These are phyloP conservation scores for Adansonia gregorii DNA, from an alignment of 441 rosid genomes.

Conservation along the genomic window DNA sequence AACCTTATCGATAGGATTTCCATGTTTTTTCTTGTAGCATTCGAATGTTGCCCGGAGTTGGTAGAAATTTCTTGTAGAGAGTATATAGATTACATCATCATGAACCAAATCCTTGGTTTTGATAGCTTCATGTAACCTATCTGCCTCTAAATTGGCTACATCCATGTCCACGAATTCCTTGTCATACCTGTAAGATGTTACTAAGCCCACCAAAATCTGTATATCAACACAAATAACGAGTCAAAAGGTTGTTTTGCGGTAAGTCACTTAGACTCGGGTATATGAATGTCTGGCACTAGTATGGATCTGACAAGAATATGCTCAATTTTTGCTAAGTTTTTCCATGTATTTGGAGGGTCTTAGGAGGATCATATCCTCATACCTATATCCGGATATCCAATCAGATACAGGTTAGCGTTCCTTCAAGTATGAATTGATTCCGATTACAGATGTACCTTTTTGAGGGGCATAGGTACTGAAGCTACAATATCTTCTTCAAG, in stretches of 20 bases:
- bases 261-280: background rate
- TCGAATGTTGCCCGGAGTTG: conserved; percentile 79
- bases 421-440: background rate
- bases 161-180: conserved; percentile 55
- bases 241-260: conserved; percentile 15
- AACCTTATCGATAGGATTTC: conserved; percentile 69
- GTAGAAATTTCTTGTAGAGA: conserved; percentile 66
- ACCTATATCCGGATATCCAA: background rate
- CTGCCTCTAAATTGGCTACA: conserved; percentile 67
- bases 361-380: background rate
- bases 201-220: conserved; percentile 73
- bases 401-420: background rate
- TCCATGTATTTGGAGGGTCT: background rate
- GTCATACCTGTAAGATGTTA: conserved; percentile 75
- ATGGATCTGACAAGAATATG: too few relatives aligned
- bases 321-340: too few relatives aligned
- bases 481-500: conserved; percentile 77
- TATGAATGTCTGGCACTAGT: background rate
- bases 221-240: conserved; percentile 13
- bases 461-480: conserved; percentile 45
- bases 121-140: conserved; percentile 62
- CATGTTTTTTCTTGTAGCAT: conserved; percentile 58
- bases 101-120: conserved; percentile 57
- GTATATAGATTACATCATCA: conserved; percentile 62
- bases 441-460: conserved; percentile 53